phyloP scores from a whole-genome alignment of 768 basidiomycete species.

The Phanerodontia chrysosporium region DNA sequence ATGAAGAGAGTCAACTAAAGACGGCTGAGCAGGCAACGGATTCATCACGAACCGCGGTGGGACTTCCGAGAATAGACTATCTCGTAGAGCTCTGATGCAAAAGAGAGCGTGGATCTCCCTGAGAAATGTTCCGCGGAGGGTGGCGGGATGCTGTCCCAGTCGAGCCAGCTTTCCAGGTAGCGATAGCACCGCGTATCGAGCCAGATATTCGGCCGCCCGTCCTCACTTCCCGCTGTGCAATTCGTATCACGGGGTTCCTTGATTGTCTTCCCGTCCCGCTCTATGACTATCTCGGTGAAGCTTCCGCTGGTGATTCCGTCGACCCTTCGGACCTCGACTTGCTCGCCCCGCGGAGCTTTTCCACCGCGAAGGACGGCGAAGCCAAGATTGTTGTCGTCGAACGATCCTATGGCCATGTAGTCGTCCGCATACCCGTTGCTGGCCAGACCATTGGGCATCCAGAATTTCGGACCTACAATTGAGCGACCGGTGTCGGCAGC shows the following conservation, averaged over 20 bases:
- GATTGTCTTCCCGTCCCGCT: neutral
- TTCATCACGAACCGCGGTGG: neutral
- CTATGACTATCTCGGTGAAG: neutral
- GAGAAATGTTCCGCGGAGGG: neutral
- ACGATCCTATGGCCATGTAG: neutral
- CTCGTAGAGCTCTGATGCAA: slow-evolving; percentile 5
- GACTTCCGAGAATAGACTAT: neutral
- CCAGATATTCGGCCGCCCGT: neutral
- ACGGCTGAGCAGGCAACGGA: neutral
- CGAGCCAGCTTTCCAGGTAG: neutral
- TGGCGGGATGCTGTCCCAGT: neutral
- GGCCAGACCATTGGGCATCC: neutral
- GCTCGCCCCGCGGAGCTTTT: neutral
- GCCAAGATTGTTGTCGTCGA: neutral
- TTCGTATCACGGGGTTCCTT: neutral
- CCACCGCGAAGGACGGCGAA: neutral
- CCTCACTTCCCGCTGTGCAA: neutral
- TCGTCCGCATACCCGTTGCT: neutral
- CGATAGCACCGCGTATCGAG: neutral
- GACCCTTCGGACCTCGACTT: neutral
- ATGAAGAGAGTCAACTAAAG: neutral
- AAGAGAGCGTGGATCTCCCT: neutral
- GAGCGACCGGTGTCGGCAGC: neutral
- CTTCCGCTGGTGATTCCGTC: neutral
- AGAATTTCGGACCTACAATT: neutral